Conservation (phyloP, 306 rosid species). For the Quillaja saponaria region DNA sequence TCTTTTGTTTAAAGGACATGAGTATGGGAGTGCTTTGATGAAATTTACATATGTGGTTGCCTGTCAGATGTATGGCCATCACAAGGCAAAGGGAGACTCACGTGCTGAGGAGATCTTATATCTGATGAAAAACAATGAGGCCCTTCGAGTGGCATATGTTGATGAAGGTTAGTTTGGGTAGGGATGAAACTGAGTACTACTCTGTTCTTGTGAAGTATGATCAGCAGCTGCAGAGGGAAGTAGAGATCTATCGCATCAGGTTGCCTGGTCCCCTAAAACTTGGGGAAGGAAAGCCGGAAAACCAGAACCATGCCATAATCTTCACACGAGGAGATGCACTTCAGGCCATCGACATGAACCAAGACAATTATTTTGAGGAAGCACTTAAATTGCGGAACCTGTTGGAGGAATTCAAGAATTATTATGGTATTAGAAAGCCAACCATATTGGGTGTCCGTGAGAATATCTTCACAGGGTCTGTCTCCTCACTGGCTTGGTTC, state of each 20-base stretch:
- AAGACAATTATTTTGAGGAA: conserved; percentile 93
- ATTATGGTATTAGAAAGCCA: conserved; percentile 71
- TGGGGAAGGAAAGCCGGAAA: conserved; percentile 98
- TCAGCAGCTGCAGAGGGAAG: conserved; percentile 70
- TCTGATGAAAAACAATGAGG: conserved; percentile 84
- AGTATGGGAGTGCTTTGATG: conserved; percentile 78
- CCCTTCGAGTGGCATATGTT: conserved; percentile 93
- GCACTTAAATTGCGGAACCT: conserved; percentile 96
- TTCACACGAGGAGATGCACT: conserved; percentile 93
- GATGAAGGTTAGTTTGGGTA: conserved; percentile 68
- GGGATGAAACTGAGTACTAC: conserved; percentile 73
- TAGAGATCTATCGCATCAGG: conserved; percentile 78
- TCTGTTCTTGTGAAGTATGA: conserved; percentile 94
- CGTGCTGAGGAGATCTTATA: conserved; percentile 85
- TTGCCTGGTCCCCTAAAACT: conserved; percentile 91
- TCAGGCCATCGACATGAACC: conserved; percentile 98
- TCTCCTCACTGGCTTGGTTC: conserved; percentile 96
- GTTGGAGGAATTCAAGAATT: conserved; percentile 68
- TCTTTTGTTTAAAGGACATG: conserved; percentile 64
- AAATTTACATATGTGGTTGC: conserved; percentile 89
- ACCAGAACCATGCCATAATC: conserved; percentile 93
- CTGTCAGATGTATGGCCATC: conserved; percentile 85
- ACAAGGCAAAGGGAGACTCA: conserved; percentile 61
- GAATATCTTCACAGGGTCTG: conserved; percentile 92
- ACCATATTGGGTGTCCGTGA: conserved; percentile 96